phyloP scores from a whole-genome alignment of 768 basidiomycete genomes.

The Dacryopinax spathularia region DNA sequence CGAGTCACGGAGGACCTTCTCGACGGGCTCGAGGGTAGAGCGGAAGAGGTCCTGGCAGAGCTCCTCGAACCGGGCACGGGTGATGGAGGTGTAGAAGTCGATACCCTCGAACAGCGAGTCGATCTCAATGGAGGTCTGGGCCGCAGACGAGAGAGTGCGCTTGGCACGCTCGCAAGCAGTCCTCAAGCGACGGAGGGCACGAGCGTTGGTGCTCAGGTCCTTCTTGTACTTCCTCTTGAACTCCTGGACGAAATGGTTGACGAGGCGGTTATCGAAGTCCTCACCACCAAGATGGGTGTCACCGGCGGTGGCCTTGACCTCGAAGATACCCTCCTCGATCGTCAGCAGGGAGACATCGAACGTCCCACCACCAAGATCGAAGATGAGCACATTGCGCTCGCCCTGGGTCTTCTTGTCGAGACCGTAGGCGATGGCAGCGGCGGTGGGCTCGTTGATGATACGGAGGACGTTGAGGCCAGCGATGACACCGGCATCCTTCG shows the following conservation, averaged over 20 bases:
- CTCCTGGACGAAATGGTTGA: constrained; percentile 36
- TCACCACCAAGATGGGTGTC: constrained; percentile 40
- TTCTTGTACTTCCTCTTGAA: constrained; percentile 42
- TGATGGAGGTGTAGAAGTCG: constrained; percentile 43
- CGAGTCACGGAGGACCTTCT: constrained; percentile 40
- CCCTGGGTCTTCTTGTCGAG: constrained; percentile 43
- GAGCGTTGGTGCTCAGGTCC: constrained; percentile 27
- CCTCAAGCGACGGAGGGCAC: constrained; percentile 33
- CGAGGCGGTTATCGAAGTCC: constrained; percentile 39
- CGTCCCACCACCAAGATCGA: constrained; percentile 38
- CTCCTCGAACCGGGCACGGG: constrained; percentile 37
- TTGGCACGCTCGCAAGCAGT: constrained; percentile 38
- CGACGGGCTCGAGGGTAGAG: constrained; percentile 33
- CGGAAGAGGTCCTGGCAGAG: constrained; percentile 35
- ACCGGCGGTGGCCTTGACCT: constrained; percentile 37
- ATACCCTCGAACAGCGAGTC: constrained; percentile 42
- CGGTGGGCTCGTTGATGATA: constrained; percentile 46
- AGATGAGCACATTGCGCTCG: constrained; percentile 38
- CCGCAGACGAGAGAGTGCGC: constrained; percentile 38
- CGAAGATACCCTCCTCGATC: constrained; percentile 38
- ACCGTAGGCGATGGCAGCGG: constrained; percentile 59
- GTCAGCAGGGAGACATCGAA: constrained; percentile 38
- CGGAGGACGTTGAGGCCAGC: constrained; percentile 36
- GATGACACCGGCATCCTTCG: constrained; percentile 37
- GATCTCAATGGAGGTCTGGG: constrained; percentile 41